phyloP scores from a whole-genome alignment of 768 basidiomycete genomes.

The Hypholoma fasciculare region DNA sequence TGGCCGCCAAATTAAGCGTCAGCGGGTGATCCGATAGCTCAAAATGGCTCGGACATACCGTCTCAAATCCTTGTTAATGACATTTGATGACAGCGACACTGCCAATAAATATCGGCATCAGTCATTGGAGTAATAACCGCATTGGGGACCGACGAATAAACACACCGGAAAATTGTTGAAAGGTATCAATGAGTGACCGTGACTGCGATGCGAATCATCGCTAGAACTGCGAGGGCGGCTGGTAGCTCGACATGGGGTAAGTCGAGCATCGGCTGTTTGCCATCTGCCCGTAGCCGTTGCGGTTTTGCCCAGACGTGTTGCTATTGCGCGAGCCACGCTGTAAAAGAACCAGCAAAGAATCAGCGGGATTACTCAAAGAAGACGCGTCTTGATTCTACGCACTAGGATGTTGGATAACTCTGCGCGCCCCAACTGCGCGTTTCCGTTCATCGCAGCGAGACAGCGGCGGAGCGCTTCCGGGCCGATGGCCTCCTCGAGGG shows the following conservation, averaged over 20 bases:
- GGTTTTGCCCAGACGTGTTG: neutral
- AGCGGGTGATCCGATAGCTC: too few species aligned
- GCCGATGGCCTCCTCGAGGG: slow-evolving; percentile 25
- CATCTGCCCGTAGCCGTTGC: neutral
- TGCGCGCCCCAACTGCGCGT: slow-evolving; percentile 7
- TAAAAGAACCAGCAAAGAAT: neutral
- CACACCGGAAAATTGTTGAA: neutral
- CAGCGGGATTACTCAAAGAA: neutral
- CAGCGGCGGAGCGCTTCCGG: slow-evolving; percentile 24
- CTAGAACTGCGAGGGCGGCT: neutral
- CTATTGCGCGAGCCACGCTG: slow-evolving; percentile 7
- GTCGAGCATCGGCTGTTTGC: slow-evolving; percentile 1
- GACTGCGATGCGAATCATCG: neutral
- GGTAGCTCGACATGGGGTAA: neutral
- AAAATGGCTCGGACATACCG: neutral
- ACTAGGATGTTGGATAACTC: slow-evolving; percentile 17
- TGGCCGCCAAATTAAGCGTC: neutral
- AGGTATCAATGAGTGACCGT: neutral
- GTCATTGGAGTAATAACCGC: slow-evolving; percentile 1
- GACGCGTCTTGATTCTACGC: neutral
- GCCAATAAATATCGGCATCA: slow-evolving; percentile 2
- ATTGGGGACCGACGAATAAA: neutral
- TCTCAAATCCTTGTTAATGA: neutral
- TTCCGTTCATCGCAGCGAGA: slow-evolving; percentile 18
- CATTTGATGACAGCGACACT: neutral